phyloP scores from a whole-genome alignment of 23 red algal genomes.

The Gracilaria domingensis region DNA sequence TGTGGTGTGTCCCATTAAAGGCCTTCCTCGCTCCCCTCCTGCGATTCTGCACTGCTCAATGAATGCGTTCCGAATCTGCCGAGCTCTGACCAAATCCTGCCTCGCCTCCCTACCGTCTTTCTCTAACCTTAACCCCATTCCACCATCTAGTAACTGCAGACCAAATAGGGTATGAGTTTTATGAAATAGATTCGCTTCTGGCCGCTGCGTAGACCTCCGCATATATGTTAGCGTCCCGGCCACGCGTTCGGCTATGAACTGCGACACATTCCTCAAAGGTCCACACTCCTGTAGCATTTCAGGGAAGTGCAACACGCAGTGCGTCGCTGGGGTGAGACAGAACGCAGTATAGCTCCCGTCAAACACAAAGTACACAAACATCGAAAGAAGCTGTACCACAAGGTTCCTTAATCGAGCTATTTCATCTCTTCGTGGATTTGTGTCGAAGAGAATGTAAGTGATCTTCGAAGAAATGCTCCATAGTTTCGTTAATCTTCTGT shows the following conservation, averaged over 20 bases:
- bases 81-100: neutral
- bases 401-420: neutral
- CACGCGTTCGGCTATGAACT: slow-evolving; percentile 11
- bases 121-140: neutral
- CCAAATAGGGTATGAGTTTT: slow-evolving; percentile 5
- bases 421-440: neutral
- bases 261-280: neutral
- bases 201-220: neutral
- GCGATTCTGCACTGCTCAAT: no score
- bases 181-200: slow-evolving; percentile 40
- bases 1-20: no score
- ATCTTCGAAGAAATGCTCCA: slow-evolving; percentile 13
- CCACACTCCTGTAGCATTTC: slow-evolving; percentile 15
- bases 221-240: neutral
- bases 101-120: neutral
- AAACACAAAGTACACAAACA: neutral
- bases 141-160: neutral
- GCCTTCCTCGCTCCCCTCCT: no score
- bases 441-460: slow-evolving; percentile 18
- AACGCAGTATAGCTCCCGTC: neutral
- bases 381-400: neutral
- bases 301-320: slow-evolving; percentile 11
- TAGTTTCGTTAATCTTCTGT: neutral
- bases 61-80: neutral
- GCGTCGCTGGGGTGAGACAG: slow-evolving; percentile 7